Base-by-base conservation (phyloP, 306 rosid species). In the Herpetospermum pedunculosum region DNA sequence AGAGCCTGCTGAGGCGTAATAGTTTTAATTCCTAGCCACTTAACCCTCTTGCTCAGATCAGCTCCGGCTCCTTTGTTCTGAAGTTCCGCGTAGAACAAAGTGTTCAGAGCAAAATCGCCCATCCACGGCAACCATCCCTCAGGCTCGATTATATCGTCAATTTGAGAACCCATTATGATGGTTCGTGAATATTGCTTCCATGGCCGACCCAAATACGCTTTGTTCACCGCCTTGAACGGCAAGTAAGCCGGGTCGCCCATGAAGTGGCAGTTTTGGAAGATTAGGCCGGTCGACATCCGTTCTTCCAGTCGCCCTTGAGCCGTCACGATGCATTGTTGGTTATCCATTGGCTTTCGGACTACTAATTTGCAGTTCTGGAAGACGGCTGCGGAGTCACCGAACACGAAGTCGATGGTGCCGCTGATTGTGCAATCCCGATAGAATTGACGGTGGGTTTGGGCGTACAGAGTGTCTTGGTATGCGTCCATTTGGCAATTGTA, bases 171-270 rank as follows among this genome's bases (percentile, higher is more conserved):
- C 73, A 88, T 80, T 29, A 88, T 77, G 1, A 88, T 75, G 0
- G 88, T 86, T 75, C 81, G 83, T 0, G 90, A 81, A n/a, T 35
- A 88, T 12, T 46, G 1, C 65, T 43, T 86, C 90, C 92, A 88
- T 6, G 92, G 92, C 19, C 90, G 55, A 0, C 86, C 92, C 4
- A 88, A 48, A 18, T 21, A 86, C 0, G 88, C 40, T 21, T 74
- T 53, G 75, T 80, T 75, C 4, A 0, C 30, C 0, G 11, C 11
- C 0, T 40, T 43, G 9, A 70, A 0, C 0, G 40, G 37, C 1
- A 69, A 3, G 62, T 69, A 83, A 0, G 14, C 70, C 0, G 84
- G 79, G n/a, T 82, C 88, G 0, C 79, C 81, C 0, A 75, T 40
- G 82, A 86, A 77, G 13, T 28, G 41, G 63, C 92, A 88, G 25